Evolutionary conservation across 2,329 filamentous ascomycete genomes (phyloP), one percentile per base, ranked within the genome.

Genomic region (Apiospora saccharicola): DNA sequence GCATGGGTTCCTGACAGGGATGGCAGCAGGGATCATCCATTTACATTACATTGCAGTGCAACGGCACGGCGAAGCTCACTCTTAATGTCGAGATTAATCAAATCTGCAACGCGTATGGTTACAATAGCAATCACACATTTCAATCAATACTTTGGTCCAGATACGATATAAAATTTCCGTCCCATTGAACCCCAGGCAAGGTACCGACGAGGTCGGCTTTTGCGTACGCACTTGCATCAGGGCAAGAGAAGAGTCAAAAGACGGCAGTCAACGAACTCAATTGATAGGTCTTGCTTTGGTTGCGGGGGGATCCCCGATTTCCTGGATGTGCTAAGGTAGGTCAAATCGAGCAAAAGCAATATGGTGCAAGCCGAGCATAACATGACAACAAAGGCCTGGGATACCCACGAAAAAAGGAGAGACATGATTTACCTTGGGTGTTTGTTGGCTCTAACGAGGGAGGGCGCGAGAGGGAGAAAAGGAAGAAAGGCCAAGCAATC

Each of bases 81-180:
- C 30, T 64, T 41, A 64, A 41, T n/a, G 57, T 37, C 57, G 14
- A 64, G 57, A 64, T 64, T 64, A 64, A 64, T 64, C 57, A 64
- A 64, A 64, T 64, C 57, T 64, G 57, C 57, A 64, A 64, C 57
- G 57, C 57, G 57, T 64, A 64, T 24, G 30, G 57, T 64, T 41
- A 64, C 57, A 64, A 64, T 64, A 22, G 57, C 57, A 64, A 64
- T 64, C 57, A 41, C 34, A 64, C 57, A 41, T 22, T 4, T 10
- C 34, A 64, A 41, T 41, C 57, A 64, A 34, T n/a, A n/a, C 16
- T 64, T 64, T 64, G 57, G 57, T 41, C 57, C 57, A 64, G 57
- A 64, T 64, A 64, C 57, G 57, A 64, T 64, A 64, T 64, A 64
- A 41, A 64, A 37, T 64, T 64, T 64, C 57, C 57, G 57, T 24